These are phyloP conservation scores for Fusarium sp. DNA, from an alignment of 2,329 filamentous ascomycete species.

Conservation along the genomic window DNA sequence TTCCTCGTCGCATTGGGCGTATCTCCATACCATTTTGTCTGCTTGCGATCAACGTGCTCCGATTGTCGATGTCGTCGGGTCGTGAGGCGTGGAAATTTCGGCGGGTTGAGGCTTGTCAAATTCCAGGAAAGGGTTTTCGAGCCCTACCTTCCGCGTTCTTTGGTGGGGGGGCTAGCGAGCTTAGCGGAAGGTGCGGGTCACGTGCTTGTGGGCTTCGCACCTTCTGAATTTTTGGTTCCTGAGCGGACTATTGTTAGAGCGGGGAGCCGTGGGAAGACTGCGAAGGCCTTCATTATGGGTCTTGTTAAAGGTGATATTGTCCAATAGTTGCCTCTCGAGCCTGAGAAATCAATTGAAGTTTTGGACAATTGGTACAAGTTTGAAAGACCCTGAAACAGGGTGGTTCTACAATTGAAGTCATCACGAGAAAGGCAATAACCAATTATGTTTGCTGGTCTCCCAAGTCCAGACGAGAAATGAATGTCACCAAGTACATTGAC, in stretches of 20 bases:
- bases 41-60: slow-evolving; percentile 65
- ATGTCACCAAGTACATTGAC: too few relatives aligned
- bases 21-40: slow-evolving; percentile 66
- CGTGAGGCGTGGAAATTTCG: slow-evolving; percentile 57
- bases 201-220: slow-evolving; percentile 24
- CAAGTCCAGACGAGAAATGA: too few relatives aligned
- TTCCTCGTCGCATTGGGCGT: slow-evolving; percentile 41
- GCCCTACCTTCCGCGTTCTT: slow-evolving; percentile 56
- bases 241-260: slow-evolving; percentile 29
- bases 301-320: not conserved
- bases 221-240: not conserved
- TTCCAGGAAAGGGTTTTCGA: slow-evolving; percentile 60
- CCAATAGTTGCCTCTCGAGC: not conserved
- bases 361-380: too few relatives aligned
- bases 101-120: slow-evolving; percentile 57
- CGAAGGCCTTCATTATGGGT: not conserved
- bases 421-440: too few relatives aligned
- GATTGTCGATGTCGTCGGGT: slow-evolving; percentile 59
- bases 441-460: too few relatives aligned
- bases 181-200: slow-evolving; percentile 39
- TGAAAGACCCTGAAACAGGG: too few relatives aligned
- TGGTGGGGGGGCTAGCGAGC: slow-evolving; percentile 51
- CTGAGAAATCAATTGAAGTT: not conserved
- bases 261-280: not conserved
- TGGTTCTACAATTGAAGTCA: not conserved